These are phyloP conservation scores for Ogataea polymorpha DNA, from an alignment of 805 yeast species.

Conservation along the genomic window DNA sequence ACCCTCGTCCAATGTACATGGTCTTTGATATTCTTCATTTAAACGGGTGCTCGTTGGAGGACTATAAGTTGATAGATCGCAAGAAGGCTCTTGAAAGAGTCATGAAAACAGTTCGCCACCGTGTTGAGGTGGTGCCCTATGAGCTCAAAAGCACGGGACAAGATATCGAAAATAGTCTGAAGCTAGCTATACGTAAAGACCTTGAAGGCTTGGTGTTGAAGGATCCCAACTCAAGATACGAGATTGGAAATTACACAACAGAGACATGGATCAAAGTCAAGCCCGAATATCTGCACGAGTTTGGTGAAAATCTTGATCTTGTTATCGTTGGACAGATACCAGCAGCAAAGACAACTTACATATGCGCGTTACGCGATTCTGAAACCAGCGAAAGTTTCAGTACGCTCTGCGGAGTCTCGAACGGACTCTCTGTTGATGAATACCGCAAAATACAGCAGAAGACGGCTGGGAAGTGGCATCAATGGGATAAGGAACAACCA, in stretches of 20 bases:
- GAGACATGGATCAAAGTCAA: slow-evolving; percentile 81
- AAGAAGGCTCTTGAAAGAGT: slow-evolving; percentile 48
- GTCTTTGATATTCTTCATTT: slow-evolving; percentile 72
- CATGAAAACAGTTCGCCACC: slow-evolving; percentile 40
- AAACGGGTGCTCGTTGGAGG: slow-evolving; percentile 63
- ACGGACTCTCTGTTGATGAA: slow-evolving; percentile 72
- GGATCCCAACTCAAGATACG: slow-evolving; percentile 54
- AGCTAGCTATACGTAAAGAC: slow-evolving; percentile 53
- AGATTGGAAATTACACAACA: slow-evolving; percentile 55
- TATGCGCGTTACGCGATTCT: slow-evolving; percentile 64
- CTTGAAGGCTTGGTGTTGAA: slow-evolving; percentile 86
- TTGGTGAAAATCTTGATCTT: slow-evolving; percentile 83
- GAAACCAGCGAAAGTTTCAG: slow-evolving; percentile 43
- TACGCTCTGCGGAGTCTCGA: slow-evolving; percentile 77
- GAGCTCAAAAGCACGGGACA: slow-evolving; percentile 40
- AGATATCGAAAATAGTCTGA: slow-evolving; percentile 56
- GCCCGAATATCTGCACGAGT: slow-evolving; percentile 83
- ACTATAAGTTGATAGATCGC: slow-evolving; percentile 52
- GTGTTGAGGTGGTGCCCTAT: slow-evolving; percentile 48
- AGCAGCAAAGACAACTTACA: slow-evolving; percentile 66
- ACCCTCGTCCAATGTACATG: slow-evolving; percentile 50
- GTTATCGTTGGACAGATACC: slow-evolving; percentile 75
- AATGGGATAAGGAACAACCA: slow-evolving; percentile 39
- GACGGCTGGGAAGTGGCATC: slow-evolving; percentile 62
- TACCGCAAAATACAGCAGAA: slow-evolving; percentile 53